Percentiles rank a stretch among this genome's conserved stretches.
Evolutionary conservation across 2,329 filamentous ascomycete genomes (phyloP).

Genomic region (Trichoderma pleuroti): DNA sequence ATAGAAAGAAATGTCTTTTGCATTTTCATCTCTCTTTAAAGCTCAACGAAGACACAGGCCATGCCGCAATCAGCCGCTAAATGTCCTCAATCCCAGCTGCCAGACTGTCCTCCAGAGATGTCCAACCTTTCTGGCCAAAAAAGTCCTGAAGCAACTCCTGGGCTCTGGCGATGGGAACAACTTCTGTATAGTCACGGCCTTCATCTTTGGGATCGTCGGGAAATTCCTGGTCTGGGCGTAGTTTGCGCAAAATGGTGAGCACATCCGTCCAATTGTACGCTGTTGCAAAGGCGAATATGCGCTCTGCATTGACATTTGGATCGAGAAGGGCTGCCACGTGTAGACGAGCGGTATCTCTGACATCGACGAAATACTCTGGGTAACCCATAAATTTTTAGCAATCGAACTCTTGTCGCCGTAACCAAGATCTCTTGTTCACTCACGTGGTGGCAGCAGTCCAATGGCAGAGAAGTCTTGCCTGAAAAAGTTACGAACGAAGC

Average conservation of each 20-base stretch:
- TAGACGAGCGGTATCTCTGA: constrained; percentile 26
- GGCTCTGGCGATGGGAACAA: neutral
- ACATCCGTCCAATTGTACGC: constrained; percentile 22
- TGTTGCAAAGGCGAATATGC: constrained; percentile 26
- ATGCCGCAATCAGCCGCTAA: neutral
- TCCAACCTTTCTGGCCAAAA: neutral
- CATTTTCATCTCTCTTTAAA: neutral
- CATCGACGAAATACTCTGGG: constrained; percentile 22
- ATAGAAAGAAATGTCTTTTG: neutral
- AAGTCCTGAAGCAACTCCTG: neutral
- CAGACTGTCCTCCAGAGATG: neutral
- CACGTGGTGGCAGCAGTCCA: neutral
- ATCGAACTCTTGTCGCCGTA: neutral
- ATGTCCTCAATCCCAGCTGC: neutral
- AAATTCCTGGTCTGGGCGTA: neutral
- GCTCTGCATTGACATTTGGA: constrained; percentile 24
- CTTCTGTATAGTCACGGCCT: neutral
- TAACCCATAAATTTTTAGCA: neutral
- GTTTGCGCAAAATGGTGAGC: neutral
- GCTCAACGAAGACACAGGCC: neutral
- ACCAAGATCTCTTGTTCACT: neutral
- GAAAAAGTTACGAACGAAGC: neutral
- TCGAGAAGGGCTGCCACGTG: constrained; percentile 28
- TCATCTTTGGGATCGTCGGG: neutral
- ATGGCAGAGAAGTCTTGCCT: neutral